Base-by-base conservation (phyloP, 352 stramenopile genomes). In the Phytophthora megakarya region DNA sequence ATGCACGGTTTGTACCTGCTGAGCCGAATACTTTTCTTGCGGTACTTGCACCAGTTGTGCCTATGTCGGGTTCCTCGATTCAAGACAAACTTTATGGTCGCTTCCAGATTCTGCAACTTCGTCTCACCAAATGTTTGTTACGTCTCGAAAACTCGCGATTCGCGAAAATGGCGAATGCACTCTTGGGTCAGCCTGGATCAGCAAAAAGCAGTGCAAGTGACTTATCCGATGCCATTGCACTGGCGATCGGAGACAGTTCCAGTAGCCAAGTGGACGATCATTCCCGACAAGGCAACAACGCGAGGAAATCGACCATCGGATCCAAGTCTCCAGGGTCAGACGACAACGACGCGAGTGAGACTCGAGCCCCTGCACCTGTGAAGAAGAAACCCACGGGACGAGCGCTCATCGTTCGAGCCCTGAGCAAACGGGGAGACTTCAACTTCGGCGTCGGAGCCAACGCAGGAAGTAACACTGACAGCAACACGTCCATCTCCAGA, bases 71-170 rank as follows among this genome's bases (percentile, higher is more conserved):
- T 3, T 65, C 86, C 3, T 55, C 61, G 1, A 71, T 93, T 4
- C 85, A 95, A 62, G 84, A 95, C 68, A 89, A 85, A 39, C 61
- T 95, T 15, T 88, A 82, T 26, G 86, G 86, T 2, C 47, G 62
- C 19, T 92, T 93, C 67, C 69, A 84, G 42, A 70, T 89, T 43
- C 87, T 95, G 55, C 56, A 73, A 13, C 78, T 95, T 22, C 70
- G 75, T 28, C 55, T 72, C 12, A 72, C 73, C 6, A 95, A 95
- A 56, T 88, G 80, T 46, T 67, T 80, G 37, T 71, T 93, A 58
- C 81, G 81, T 45, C 68, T 82, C 0, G 48, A 85, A 12, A 81
- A 91, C 30, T 78, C 77, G 13, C 75, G 76, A 0, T 85, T 89
- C 39, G 56, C 55, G 38, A 69, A 83, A 18, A 55, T 75, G 6